Percentiles rank a stretch among this genome's conserved stretches.
Evolutionary conservation across 345 rosid genomes (phyloP).

Genomic region (Eucalyptus pauciflora): DNA sequence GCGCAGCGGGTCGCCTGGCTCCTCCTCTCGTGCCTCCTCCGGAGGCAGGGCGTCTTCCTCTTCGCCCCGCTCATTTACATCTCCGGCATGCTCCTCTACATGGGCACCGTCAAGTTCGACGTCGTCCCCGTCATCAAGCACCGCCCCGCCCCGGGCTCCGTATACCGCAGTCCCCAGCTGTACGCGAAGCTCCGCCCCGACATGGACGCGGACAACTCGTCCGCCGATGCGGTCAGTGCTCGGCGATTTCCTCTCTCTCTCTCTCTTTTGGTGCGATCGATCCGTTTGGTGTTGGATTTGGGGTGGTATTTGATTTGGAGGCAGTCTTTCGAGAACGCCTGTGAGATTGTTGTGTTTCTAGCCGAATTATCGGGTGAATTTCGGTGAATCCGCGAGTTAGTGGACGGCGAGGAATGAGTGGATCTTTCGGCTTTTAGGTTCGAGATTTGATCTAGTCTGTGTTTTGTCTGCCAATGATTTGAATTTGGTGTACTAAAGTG

Average conservation of each 20-base stretch:
- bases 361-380: background rate
- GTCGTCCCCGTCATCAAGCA: slow-evolving; percentile 52
- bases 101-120: slow-evolving; percentile 93
- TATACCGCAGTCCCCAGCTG: slow-evolving; percentile 86
- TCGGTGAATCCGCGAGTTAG: background rate
- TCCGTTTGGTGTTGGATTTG: background rate
- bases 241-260: background rate
- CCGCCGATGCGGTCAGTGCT: slow-evolving; percentile 75
- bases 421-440: background rate
- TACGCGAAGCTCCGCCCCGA: slow-evolving; percentile 74
- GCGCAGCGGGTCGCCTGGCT: slow-evolving; percentile 87
- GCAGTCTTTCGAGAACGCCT: background rate
- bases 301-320: background rate
- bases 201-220: slow-evolving; percentile 89
- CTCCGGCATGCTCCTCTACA: slow-evolving; percentile 86
- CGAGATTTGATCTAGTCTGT: background rate
- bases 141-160: slow-evolving; percentile 73
- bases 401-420: background rate
- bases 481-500: background rate
- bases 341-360: background rate
- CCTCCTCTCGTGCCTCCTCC: slow-evolving; percentile 76
- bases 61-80: slow-evolving; percentile 93
- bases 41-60: slow-evolving; percentile 85
- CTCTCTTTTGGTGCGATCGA: background rate
- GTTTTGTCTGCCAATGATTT: background rate